Evolutionary conservation across 495 filamentous ascomycete genomes (phyloP).

Genomic region (Beverwykella pulmonaria): DNA sequence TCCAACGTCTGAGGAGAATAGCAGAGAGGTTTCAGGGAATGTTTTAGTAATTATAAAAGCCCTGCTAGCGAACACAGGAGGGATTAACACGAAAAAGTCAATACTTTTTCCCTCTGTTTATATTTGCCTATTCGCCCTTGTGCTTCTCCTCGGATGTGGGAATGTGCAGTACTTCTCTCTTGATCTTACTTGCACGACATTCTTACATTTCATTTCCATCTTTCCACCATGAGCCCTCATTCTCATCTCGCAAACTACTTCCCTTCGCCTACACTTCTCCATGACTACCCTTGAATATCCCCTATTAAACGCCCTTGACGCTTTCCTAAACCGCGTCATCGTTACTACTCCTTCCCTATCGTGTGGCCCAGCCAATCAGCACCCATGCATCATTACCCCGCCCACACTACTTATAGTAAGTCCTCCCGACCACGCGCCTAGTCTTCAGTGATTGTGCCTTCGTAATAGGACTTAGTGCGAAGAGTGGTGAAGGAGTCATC

Average conservation of each 20-base stretch:
- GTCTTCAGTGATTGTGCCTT: background rate
- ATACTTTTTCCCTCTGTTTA: too few relatives aligned
- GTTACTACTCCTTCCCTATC: background rate
- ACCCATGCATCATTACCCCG: conserved; percentile 5
- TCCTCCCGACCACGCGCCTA: conserved; percentile 4
- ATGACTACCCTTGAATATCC: conserved; percentile 12
- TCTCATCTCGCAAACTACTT: conserved; percentile 12
- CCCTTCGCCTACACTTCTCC: background rate
- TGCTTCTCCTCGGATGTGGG: too few relatives aligned
- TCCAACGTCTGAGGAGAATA: too few relatives aligned
- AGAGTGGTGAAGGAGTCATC: background rate
- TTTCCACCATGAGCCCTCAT: background rate
- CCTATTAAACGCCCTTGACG: background rate
- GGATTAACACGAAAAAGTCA: too few relatives aligned
- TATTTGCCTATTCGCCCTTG: too few relatives aligned
- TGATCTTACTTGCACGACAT: too few relatives aligned
- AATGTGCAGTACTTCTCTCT: too few relatives aligned
- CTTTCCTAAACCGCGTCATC: background rate
- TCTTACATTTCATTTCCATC: too few relatives aligned
- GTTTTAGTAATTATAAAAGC: too few relatives aligned
- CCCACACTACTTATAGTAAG: conserved; percentile 10
- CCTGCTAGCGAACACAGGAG: too few relatives aligned
- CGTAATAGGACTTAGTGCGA: background rate
- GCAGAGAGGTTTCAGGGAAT: too few relatives aligned
- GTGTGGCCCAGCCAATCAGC: conserved; percentile 12